Base-by-base conservation (phyloP, 768 basidiomycete species). In the Russula abietina region DNA sequence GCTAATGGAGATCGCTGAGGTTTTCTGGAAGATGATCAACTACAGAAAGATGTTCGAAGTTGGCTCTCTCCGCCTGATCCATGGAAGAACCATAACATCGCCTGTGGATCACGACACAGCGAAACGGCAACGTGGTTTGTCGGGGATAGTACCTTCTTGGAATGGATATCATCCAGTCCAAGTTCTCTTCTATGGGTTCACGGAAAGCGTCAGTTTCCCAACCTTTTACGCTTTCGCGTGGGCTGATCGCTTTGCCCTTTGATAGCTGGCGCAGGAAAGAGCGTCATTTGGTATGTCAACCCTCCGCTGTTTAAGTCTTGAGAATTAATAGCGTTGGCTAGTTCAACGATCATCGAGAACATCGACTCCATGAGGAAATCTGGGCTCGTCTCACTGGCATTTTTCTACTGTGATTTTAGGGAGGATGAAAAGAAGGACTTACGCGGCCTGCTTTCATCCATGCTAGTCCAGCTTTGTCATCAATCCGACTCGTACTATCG, bases 21-120 rank as follows among this genome's bases (percentile, higher is more conserved):
- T 11, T 19, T 19, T 45, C 43, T n/a, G 19, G 10, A 19, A 45
- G 43, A 10, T 45, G 43, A 45, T n/a, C n/a, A n/a, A n/a, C 10
- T 45, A 43, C 28, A 22, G 55, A 1, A 16, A n/a, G 55, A 56
- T 22, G 6, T 56, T 14, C 43, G 2, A 45, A 45, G 9, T 33
- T 57, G 55, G 55, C 30, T 57, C 6, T 57, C 43, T n/a, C 55
- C 55, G 1, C 55, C 55, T 32, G 43, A 57, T 24, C 55, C 55
- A 3, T 57, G 55, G 43, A 57, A 57, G 22, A 57, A 57, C 8
- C 32, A 57, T 4, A 30, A 45, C 17, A 39, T 30, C 11, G 54
- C 54, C 17, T 16, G 24, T 6, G 39, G 16, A 39, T 55, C 24
- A 24, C 28, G 41, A 12, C 19, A 45, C 19, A n/a, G 11, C 11